Evolutionary conservation across 1,139 yeast species (phyloP), one percentile per base, ranked within the genome.

Genomic region (Candida sanyaensis): DNA sequence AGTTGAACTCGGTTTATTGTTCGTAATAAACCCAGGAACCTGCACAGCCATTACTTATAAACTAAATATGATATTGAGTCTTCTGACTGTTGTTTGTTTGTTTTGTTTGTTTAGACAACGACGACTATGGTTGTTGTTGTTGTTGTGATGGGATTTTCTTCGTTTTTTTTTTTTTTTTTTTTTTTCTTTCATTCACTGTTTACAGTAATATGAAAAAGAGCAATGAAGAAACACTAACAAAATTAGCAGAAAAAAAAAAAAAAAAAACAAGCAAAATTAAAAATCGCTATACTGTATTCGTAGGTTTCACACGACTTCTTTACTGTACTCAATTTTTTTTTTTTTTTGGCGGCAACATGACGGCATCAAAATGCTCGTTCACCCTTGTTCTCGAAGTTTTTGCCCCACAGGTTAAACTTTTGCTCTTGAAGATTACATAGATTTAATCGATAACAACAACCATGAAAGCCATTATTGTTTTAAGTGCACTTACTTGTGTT

Each of bases 21-120:
- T 30, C 27, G 44, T 45, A 28, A 38, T 24, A 12, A 37, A n/a
- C 12, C 46, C 47, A 23, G 54, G 52, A 26, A 44, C 36, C 39
- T 44, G 50, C 11, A 46, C 45, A 29, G 43, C 53, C 54, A 51
- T 50, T 30, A 24, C 24, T 44, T 23, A 38, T 27, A 17, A 9
- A 23, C 6, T 13, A 5, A 31, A 21, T 40, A 31, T 29, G 21
- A 29, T 13, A 30, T 11, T 21, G 28, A 23, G 30, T 21, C 12
- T 13, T 24, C 26, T 32, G 33, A 11, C 5, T 7, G 33, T 11
- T 12, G 12, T 8, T n/a, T 31, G 9, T 31, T 26, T 26, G 11
- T 6, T 36, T 23, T 10, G 23, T 12, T 32, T 8, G 8, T 12
- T n/a, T 8, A 32, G 10, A 26, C 28, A 36, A 36, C 9, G 24